Evolutionary conservation across 306 rosid genomes (phyloP).

Genomic region (Acmispon strigosus): DNA sequence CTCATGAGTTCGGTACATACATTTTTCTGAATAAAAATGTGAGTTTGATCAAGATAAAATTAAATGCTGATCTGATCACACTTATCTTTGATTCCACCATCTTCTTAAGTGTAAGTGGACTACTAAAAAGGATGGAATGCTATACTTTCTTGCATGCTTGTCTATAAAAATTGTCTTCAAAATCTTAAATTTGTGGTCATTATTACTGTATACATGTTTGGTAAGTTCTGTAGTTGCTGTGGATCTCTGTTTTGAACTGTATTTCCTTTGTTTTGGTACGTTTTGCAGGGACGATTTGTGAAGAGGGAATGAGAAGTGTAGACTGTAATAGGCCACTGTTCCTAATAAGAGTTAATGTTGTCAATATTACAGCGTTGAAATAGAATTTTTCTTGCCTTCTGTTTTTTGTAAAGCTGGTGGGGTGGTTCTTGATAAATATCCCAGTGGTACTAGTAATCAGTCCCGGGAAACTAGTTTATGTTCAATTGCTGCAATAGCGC

Average conservation of each 20-base stretch:
- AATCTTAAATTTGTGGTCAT: neutral
- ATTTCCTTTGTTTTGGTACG: neutral
- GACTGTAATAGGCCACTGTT: constrained; percentile 5
- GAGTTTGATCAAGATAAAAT: no score
- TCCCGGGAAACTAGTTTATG: neutral
- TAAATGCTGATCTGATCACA: no score
- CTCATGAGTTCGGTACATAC: no score
- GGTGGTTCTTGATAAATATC: constrained; percentile 4
- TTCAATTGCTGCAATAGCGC: neutral
- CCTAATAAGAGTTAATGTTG: neutral
- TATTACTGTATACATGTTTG: no score
- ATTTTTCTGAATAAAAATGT: no score
- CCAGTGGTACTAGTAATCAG: neutral
- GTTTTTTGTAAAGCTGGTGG: neutral
- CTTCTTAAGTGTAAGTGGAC: no score
- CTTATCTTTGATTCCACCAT: no score
- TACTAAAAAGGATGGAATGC: no score
- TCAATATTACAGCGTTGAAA: constrained; percentile 6
- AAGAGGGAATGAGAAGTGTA: constrained; percentile 51
- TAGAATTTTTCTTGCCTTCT: neutral
- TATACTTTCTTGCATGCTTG: neutral
- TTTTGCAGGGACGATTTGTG: constrained; percentile 87
- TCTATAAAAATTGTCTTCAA: neutral
- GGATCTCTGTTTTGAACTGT: neutral
- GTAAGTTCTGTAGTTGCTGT: neutral